Evolutionary conservation across 345 rosid species (phyloP).

Genomic region (Citrus cavaleriei): DNA sequence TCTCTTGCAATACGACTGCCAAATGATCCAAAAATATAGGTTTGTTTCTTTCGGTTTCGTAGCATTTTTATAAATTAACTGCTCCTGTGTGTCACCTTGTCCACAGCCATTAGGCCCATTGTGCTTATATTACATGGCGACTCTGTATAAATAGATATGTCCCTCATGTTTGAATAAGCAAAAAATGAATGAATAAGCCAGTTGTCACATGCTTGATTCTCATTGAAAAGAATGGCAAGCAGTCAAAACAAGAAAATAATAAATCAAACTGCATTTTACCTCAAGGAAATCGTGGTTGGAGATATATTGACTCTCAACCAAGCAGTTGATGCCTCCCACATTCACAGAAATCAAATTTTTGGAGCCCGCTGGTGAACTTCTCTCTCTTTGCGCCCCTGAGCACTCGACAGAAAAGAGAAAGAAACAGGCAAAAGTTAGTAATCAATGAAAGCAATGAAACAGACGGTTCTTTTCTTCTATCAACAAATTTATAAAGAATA

Average conservation of each 20-base stretch:
- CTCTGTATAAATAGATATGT: background rate
- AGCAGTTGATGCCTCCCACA: constrained; percentile 55
- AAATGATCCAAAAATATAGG: too few species aligned
- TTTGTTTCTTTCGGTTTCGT: too few species aligned
- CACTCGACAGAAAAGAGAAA: background rate
- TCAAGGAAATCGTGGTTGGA: constrained; percentile 83
- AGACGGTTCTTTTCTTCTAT: background rate
- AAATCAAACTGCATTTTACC: constrained; percentile 32
- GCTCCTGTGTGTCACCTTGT: background rate
- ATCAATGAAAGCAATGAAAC: background rate
- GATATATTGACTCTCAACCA: constrained; percentile 67
- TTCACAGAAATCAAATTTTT: constrained; percentile 41
- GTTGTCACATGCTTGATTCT: background rate
- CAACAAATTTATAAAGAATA: background rate
- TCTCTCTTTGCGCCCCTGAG: constrained; percentile 35
- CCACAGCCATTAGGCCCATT: background rate
- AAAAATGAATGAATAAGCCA: background rate
- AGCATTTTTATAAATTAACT: background rate
- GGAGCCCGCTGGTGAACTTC: constrained; percentile 6
- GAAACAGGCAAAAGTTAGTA: background rate
- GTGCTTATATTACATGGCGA: background rate
- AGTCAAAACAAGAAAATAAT: background rate
- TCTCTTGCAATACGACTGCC: background rate
- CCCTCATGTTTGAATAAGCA: background rate
- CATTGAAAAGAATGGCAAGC: background rate